Evolutionary conservation across 768 basidiomycete species (phyloP), one percentile per base, ranked within the genome.

Genomic region (Pisolithus marmoratus): DNA sequence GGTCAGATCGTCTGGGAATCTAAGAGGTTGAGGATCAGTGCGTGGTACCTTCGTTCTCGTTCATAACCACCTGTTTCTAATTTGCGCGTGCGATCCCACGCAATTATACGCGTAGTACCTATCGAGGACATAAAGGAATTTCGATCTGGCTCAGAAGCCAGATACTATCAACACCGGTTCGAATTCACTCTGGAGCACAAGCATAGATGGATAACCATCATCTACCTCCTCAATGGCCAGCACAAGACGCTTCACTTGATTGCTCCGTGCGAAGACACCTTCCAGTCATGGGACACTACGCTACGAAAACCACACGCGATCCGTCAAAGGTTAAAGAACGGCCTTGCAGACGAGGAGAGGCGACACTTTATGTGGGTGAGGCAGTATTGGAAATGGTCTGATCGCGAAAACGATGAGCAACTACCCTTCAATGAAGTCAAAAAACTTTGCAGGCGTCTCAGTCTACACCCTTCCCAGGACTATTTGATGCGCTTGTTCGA

Each of bases 51-150:
- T 37, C 23, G 17, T 50, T 12, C 24, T 49, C 50, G 15, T 8
- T 8, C 11, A 20, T 42, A 42, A n/a, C 12, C 40, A 19, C 46
- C 27, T 15, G 24, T n/a, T 24, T 26, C 12, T 38, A 14, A 20
- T 24, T 38, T 26, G n/a, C 8, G 15, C 36, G 20, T 49, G 50
- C 41, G 34, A 40, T 34, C 7, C 12, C 27, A 27, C 22, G 24
- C 8, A 14, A 14, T 49, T 51, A 51, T 51, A 43, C 51, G 45
- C 22, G n/a, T 54, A 94, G 94, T 95, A 41, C 81, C 86, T 1
- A 84, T 96, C 60, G 90, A 90, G 63, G 77, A 80, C 58, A 89
- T 96, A 67, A 87, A 90, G 50, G 94, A 95, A 63, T 78, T 96
- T 26, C 85, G 94, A 15, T 76, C 84, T 0, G 88, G 85, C 15